These are phyloP conservation scores for Sporobolomyces phaffii DNA, from an alignment of 768 basidiomycete species.

Conservation along the genomic window DNA sequence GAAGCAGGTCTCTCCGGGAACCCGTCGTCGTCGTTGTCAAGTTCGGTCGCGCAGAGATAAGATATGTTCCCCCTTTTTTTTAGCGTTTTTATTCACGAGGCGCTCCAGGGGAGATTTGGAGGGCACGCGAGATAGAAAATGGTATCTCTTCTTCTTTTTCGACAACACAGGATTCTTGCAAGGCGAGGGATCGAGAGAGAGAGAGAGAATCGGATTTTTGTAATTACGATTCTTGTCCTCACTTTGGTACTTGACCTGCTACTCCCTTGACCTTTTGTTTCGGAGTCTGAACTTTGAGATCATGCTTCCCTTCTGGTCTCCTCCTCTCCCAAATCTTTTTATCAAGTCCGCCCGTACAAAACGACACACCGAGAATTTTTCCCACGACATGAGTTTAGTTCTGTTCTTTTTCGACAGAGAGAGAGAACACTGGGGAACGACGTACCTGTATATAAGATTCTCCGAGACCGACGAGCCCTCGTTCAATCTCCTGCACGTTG, in stretches of 20 bases:
- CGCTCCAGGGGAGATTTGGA: background rate
- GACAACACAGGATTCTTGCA: too few relatives aligned
- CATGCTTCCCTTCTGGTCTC: conserved; percentile 5
- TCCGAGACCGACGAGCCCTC: conserved; percentile 95
- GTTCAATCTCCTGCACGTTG: conserved; percentile 89
- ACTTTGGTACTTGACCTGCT: background rate
- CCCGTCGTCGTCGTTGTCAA: too few relatives aligned
- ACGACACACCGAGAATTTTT: too few relatives aligned
- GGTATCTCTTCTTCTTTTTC: too few relatives aligned
- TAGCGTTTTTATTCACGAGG: too few relatives aligned
- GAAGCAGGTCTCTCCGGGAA: too few relatives aligned
- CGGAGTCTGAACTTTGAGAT: conserved; percentile 20
- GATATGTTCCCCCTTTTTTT: too few relatives aligned
- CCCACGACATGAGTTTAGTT: too few relatives aligned
- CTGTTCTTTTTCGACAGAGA: too few relatives aligned
- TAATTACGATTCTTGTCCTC: background rate
- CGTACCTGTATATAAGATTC: conserved; percentile 97
- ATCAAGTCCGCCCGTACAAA: too few relatives aligned
- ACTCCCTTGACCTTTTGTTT: conserved; percentile 20
- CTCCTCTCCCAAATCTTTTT: conserved; percentile 36
- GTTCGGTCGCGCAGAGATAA: too few relatives aligned
- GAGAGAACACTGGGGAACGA: conserved; percentile 28
- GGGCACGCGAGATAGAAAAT: too few relatives aligned
- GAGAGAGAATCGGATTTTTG: background rate
- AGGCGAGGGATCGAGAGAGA: background rate